Conservation (phyloP, 768 basidiomycete species). For the Russula foetens region DNA sequence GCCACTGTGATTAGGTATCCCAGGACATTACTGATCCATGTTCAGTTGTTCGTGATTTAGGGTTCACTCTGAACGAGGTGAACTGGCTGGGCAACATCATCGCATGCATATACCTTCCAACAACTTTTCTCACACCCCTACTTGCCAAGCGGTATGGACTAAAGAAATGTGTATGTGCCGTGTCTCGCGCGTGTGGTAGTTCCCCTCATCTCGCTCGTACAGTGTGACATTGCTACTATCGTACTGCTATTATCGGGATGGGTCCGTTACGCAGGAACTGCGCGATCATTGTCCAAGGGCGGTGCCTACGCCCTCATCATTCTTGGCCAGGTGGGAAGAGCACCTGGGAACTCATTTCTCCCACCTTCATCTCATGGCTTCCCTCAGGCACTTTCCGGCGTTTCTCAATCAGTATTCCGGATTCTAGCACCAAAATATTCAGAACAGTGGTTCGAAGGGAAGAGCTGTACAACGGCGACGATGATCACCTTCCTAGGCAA, state of each 20-base stretch:
- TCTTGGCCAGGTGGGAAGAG: conserved; percentile 50
- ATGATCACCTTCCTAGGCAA: conserved; percentile 43
- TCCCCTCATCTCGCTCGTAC: not conserved
- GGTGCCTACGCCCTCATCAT: conserved; percentile 61
- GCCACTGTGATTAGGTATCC: conserved; percentile 10
- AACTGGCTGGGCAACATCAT: conserved; percentile 78
- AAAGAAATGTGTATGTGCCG: conserved; percentile 46
- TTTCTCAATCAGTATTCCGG: conserved; percentile 68
- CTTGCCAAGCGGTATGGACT: conserved; percentile 55
- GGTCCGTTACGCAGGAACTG: conserved; percentile 70
- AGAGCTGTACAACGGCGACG: conserved; percentile 73
- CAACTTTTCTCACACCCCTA: conserved; percentile 51
- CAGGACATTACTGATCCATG: not conserved
- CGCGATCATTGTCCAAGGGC: conserved; percentile 39
- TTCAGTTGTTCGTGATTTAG: conserved; percentile 53
- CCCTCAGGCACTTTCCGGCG: conserved; percentile 47
- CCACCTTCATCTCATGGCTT: not conserved
- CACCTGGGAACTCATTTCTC: not conserved
- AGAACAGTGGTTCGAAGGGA: conserved; percentile 74
- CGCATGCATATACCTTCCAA: conserved; percentile 54
- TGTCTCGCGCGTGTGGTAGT: not conserved
- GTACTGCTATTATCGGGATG: conserved; percentile 59
- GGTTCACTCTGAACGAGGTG: conserved; percentile 60
- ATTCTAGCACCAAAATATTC: conserved; percentile 76
- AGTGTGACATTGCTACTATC: conserved; percentile 57